phyloP scores from a whole-genome alignment of 139 green algal species.

The Coelastrella sp. region DNA sequence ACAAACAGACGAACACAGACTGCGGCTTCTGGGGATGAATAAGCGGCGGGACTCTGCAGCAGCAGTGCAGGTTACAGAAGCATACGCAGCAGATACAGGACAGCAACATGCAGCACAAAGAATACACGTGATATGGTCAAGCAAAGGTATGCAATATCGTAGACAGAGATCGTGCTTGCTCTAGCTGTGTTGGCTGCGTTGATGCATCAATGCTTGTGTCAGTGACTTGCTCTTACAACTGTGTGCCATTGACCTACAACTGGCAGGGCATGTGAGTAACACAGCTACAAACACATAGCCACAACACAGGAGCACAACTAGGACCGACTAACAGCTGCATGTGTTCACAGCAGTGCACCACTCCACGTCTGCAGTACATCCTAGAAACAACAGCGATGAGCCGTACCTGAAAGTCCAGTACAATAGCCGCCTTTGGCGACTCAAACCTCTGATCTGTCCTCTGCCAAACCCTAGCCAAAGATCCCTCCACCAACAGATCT shows the following conservation, averaged over 20 bases:
- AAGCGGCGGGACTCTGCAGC: constrained; percentile 58
- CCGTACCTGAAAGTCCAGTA: constrained; percentile 67
- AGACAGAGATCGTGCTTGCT: too few species aligned
- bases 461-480: constrained; percentile 39
- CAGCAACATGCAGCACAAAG: neutral
- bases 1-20: constrained; percentile 79
- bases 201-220: too few species aligned
- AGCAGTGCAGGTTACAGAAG: neutral
- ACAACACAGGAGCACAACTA: too few species aligned
- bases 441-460: constrained; percentile 59
- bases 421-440: constrained; percentile 74
- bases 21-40: constrained; percentile 68
- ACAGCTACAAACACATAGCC: too few species aligned
- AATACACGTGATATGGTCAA: too few species aligned
- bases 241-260: too few species aligned
- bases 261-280: too few species aligned
- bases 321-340: too few species aligned
- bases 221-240: too few species aligned
- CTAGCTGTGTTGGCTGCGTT: too few species aligned
- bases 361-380: neutral
- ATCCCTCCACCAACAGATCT: constrained; percentile 37
- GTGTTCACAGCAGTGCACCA: neutral
- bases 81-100: neutral
- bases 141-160: too few species aligned
- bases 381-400: neutral